Evolutionary conservation across 768 basidiomycete genomes (phyloP).

Genomic region (Kwoniella europaea): DNA sequence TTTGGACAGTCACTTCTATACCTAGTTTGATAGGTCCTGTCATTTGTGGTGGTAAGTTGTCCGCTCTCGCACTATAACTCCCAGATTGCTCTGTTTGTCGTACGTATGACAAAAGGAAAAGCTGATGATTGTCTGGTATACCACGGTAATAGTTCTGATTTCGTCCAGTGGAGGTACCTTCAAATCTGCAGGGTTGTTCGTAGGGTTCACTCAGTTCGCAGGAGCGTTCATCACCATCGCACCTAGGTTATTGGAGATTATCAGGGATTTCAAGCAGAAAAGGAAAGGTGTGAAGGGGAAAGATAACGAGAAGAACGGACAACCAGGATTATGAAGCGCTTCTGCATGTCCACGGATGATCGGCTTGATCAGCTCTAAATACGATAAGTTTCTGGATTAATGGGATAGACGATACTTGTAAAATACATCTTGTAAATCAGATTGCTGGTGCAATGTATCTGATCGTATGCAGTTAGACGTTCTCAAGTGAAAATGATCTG

Average conservation of each 20-base stretch:
- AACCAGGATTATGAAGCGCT: too few species aligned
- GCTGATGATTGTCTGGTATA: not conserved
- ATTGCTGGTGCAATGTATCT: too few species aligned
- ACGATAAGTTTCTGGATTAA: too few species aligned
- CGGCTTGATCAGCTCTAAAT: too few species aligned
- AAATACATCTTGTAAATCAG: too few species aligned
- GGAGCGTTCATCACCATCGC: constrained; percentile 34
- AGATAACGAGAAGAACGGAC: not conserved
- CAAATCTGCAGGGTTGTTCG: constrained; percentile 42
- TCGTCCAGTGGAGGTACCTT: constrained; percentile 23
- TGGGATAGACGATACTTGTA: too few species aligned
- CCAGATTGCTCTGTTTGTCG: not conserved
- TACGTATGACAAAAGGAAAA: not conserved
- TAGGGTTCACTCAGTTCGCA: constrained; percentile 37
- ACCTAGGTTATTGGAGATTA: constrained; percentile 25
- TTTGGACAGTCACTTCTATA: constrained; percentile 44
- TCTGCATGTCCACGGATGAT: too few species aligned
- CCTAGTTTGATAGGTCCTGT: constrained; percentile 48
- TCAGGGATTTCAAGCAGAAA: constrained; percentile 3
- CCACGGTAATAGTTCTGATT: constrained; percentile 4
- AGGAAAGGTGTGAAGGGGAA: constrained; percentile 2
- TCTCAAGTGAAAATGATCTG: too few species aligned
- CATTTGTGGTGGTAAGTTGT: constrained; percentile 44
- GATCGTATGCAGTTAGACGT: too few species aligned
- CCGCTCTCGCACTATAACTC: not conserved